Percentiles rank a stretch among this genome's conserved stretches.
Conservation (phyloP, 2,329 filamentous ascomycete species). For the Beauveria brongniartii region DNA sequence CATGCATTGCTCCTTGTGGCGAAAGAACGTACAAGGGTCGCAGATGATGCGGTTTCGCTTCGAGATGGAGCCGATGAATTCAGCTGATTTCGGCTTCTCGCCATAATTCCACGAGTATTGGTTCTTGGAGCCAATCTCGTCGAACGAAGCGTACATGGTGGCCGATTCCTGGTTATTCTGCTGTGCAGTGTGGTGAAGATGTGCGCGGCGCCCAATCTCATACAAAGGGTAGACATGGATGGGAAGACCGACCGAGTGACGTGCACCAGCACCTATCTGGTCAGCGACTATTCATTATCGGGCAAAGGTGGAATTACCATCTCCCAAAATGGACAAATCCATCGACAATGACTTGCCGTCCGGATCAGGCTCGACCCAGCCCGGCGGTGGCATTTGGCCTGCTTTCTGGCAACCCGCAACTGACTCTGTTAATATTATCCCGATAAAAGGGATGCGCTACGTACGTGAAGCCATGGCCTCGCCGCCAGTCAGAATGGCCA, state of each 20-base stretch:
- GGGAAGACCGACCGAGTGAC: conserved; percentile 52
- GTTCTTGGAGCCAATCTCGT: conserved; percentile 44
- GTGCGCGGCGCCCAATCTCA: conserved; percentile 54
- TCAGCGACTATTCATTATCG: conserved; percentile 5
- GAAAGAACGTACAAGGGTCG: conserved; percentile 47
- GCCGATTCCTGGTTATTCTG: conserved; percentile 54
- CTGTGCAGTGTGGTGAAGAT: conserved; percentile 41
- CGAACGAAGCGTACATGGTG: conserved; percentile 52
- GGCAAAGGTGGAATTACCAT: conserved; percentile 11
- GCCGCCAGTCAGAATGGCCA: conserved; percentile 54
- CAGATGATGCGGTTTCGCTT: conserved; percentile 60
- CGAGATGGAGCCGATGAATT: conserved; percentile 44
- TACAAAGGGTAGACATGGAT: conserved; percentile 62
- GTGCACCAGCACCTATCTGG: conserved; percentile 41
- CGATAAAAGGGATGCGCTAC: not conserved
- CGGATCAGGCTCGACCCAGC: conserved; percentile 46
- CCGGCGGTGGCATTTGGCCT: conserved; percentile 39
- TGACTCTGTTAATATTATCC: conserved; percentile 13
- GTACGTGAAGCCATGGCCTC: conserved; percentile 54
- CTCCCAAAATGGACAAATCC: conserved; percentile 35
- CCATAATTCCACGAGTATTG: conserved; percentile 51
- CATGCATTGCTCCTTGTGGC: not conserved
- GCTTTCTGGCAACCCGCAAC: conserved; percentile 27
- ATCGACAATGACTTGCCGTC: conserved; percentile 38
- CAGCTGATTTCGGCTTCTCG: conserved; percentile 32